Base-by-base conservation (phyloP, 306 rosid genomes). In the Potentilla sterilis region DNA sequence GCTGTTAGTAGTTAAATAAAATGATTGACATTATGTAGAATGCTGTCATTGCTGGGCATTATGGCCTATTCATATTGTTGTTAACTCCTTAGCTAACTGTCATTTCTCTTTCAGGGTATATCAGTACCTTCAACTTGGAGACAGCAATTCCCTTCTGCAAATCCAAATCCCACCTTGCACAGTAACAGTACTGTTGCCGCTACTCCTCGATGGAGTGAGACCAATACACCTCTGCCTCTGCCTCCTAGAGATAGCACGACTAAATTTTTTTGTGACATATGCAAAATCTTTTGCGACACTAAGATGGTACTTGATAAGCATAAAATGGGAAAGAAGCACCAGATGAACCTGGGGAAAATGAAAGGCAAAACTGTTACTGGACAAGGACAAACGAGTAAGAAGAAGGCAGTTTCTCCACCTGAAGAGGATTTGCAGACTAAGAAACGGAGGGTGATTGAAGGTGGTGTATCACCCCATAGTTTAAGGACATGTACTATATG, bases 321-420 rank as follows among this genome's bases (percentile, higher is more conserved):
- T 80, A 87, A 87, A 75, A 71, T 77, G 70, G 90, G 90, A 21
- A 87, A 84, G 81, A 87, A 74, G 72, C 90, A 87, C 86, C 82
- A 84, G 83, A 77, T 64, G 78, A 87, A 82, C 70, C 41, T 84
- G 78, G 88, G 73, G 24, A 84, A 82, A 76, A 72, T 77, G 61
- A 87, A 75, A 41, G 83, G 79, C 43, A 84, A 81, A 66, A 62
- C 71, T 37, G 21, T 5, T 1, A 16, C 62, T 65, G 78, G 77
- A 69, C 40, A 58, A 28, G 78, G 77, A 69, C 40, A 58, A 28
- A 79, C 66, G 47, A 73, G 70, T 24, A 75, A 77, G 82, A 79
- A 78, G 79, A 84, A 80, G 81, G 57, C 82, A 49, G 75, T 7
- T 43, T 67, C 75, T 28, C 69, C 22, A 65, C 77, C 83, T 37